Percentiles rank a stretch among this genome's conserved stretches.
These are phyloP conservation scores for Epichloe sibirici DNA, from an alignment of 2,329 filamentous ascomycete species.

Conservation along the genomic window DNA sequence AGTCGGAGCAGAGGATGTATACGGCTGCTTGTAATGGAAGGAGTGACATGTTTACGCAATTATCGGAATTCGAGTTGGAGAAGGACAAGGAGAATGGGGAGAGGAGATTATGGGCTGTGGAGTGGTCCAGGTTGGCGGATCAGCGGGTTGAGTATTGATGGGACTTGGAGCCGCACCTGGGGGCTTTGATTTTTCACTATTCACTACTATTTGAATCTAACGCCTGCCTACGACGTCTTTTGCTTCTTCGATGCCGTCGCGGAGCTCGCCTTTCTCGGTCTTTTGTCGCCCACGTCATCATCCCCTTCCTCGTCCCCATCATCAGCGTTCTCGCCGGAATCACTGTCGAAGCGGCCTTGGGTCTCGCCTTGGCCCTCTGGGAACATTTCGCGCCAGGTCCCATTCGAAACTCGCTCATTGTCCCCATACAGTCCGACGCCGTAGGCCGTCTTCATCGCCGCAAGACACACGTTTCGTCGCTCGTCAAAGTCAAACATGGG, in stretches of 20 bases:
- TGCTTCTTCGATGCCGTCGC: constrained; percentile 14
- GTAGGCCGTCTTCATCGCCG: constrained; percentile 61
- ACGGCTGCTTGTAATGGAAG: constrained; percentile 14
- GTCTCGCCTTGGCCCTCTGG: constrained; percentile 26
- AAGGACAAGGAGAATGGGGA: constrained; percentile 8
- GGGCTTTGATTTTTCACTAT: neutral
- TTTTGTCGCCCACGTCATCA: constrained; percentile 13
- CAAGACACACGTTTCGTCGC: constrained; percentile 48
- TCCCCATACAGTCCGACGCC: constrained; percentile 51
- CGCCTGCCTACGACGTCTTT: constrained; percentile 8
- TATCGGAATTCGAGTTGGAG: constrained; percentile 19
- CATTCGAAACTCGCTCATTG: constrained; percentile 47
- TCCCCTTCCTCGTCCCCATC: constrained; percentile 12
- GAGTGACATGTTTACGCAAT: constrained; percentile 14
- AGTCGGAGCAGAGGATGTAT: constrained; percentile 15
- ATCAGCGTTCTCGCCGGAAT: constrained; percentile 22
- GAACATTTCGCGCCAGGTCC: constrained; percentile 40
- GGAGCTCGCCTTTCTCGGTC: constrained; percentile 9
- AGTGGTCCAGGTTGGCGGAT: constrained; percentile 22
- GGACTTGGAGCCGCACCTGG: neutral
- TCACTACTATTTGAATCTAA: neutral
- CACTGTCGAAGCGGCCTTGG: constrained; percentile 23
- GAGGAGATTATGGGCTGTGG: constrained; percentile 19
- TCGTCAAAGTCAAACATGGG: constrained; percentile 67
- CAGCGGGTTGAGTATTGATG: constrained; percentile 11